Percentiles rank a stretch among this genome's conserved stretches.
Evolutionary conservation across 169 alveolate species (phyloP).

Genomic region (Amoebophrya sp.): DNA sequence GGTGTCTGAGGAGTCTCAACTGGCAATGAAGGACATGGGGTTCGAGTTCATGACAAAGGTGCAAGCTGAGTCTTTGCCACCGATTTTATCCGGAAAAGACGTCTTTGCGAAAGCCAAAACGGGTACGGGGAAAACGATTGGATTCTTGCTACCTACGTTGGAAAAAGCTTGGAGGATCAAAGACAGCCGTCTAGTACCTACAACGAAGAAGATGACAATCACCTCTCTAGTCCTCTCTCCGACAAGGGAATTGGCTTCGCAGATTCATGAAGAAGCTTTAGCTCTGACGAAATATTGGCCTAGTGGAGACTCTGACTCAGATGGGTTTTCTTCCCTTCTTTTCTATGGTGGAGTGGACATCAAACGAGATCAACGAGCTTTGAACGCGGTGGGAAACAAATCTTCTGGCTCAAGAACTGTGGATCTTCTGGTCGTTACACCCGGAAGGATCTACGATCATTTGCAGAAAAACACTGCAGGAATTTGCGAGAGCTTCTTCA

Average conservation of each 20-base stretch:
- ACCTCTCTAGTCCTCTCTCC: not conserved
- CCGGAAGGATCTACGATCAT: constrained; percentile 19
- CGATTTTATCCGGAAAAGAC: not conserved
- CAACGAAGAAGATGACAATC: not conserved
- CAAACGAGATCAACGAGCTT: not conserved
- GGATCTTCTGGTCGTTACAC: constrained; percentile 24
- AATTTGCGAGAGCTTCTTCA: not conserved
- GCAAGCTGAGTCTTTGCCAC: constrained; percentile 25
- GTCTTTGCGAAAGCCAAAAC: constrained; percentile 25
- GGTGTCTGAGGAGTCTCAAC: not conserved
- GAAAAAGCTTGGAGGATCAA: not conserved
- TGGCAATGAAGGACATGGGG: not conserved
- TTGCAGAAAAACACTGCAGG: not conserved
- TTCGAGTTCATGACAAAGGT: not conserved
- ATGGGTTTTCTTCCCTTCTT: not conserved
- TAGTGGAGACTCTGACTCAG: too few species aligned
- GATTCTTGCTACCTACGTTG: constrained; percentile 24
- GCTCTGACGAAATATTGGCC: not conserved
- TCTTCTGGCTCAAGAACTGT: not conserved
- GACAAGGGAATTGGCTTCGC: not conserved
- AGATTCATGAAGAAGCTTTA: not conserved
- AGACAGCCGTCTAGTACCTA: not conserved
- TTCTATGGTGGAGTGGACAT: not conserved
- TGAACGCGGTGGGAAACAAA: not conserved
- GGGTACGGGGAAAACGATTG: constrained; percentile 41